Conservation (phyloP, 1,284 basidiomycete genomes). For the Fistulinella staudtii region DNA sequence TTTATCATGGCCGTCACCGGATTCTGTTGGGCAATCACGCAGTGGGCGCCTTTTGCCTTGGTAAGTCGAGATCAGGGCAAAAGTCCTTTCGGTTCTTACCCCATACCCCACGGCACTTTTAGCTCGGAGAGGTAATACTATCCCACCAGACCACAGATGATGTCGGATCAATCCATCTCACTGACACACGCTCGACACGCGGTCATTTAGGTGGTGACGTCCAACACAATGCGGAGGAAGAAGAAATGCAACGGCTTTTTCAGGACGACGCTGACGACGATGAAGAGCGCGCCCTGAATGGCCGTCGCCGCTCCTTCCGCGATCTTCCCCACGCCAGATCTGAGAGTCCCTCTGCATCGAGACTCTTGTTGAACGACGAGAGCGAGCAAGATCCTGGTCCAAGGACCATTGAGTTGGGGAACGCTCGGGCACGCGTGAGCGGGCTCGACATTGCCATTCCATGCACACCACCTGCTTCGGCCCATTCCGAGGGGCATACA, state of each 20-base stretch:
- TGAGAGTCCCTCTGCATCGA: not conserved
- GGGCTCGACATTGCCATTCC: slow-evolving; percentile 16
- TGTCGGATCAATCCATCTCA: slow-evolving; percentile 43
- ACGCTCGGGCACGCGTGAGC: slow-evolving; percentile 21
- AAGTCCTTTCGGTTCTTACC: slow-evolving; percentile 18
- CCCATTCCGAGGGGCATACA: slow-evolving; percentile 3
- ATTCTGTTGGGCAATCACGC: slow-evolving; percentile 74
- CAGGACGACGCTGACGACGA: slow-evolving; percentile 15
- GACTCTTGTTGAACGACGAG: slow-evolving; percentile 8
- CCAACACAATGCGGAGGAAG: slow-evolving; percentile 24
- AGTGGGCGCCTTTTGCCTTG: slow-evolving; percentile 78
- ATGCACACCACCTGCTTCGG: slow-evolving; percentile 2
- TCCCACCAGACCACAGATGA: slow-evolving; percentile 46
- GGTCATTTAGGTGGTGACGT: slow-evolving; percentile 24
- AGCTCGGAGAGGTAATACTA: slow-evolving; percentile 73
- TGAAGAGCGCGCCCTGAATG: slow-evolving; percentile 1
- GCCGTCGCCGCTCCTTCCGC: no score
- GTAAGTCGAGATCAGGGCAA: slow-evolving; percentile 41
- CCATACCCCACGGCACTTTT: slow-evolving; percentile 21
- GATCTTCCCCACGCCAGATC: not conserved
- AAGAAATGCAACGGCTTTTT: slow-evolving; percentile 19
- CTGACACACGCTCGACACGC: slow-evolving; percentile 35
- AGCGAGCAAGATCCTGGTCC: slow-evolving; percentile 4
- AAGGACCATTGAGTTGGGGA: slow-evolving; percentile 12
- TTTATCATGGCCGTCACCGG: slow-evolving; percentile 65